These are phyloP conservation scores for Begonia loranthoides DNA, from an alignment of 306 rosid genomes.

Conservation along the genomic window DNA sequence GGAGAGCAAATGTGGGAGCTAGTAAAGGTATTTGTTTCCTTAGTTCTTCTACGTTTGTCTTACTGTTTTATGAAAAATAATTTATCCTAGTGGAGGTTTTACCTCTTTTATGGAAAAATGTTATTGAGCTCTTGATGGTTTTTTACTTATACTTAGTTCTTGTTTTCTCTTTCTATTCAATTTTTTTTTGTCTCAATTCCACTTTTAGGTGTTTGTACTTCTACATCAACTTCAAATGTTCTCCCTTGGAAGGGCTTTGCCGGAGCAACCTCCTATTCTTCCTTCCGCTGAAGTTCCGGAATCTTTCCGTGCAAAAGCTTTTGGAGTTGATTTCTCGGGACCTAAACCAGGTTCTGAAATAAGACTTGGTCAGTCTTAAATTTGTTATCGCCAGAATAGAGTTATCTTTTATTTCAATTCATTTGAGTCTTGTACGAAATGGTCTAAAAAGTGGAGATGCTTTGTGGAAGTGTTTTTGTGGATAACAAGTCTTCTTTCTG, in stretches of 20 bases:
- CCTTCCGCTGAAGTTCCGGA: slow-evolving; percentile 38
- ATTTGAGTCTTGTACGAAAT: too few species aligned
- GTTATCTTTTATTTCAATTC: too few species aligned
- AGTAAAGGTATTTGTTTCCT: slow-evolving; percentile 52
- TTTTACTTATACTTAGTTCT: neutral
- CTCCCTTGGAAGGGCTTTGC: slow-evolving; percentile 61
- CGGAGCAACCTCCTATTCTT: slow-evolving; percentile 57
- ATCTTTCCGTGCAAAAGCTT: slow-evolving; percentile 36
- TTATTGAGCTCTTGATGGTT: too few species aligned
- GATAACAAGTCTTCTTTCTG: slow-evolving; percentile 15
- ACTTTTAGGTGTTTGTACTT: slow-evolving; percentile 65
- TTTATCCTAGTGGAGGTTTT: neutral
- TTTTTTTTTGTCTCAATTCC: slow-evolving; percentile 4
- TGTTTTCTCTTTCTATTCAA: neutral
- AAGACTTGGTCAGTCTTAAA: slow-evolving; percentile 57
- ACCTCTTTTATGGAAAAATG: neutral
- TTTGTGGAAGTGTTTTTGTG: neutral
- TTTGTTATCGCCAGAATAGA: neutral
- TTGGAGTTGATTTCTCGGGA: slow-evolving; percentile 47
- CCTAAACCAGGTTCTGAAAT: slow-evolving; percentile 72
- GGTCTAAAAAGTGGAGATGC: too few species aligned
- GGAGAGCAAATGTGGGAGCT: slow-evolving; percentile 84
- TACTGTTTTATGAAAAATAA: neutral
- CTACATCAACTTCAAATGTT: slow-evolving; percentile 77
- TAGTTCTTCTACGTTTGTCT: neutral